Base-by-base conservation (phyloP, 2,329 filamentous ascomycete genomes). In the Aspergillus fijiensis region DNA sequence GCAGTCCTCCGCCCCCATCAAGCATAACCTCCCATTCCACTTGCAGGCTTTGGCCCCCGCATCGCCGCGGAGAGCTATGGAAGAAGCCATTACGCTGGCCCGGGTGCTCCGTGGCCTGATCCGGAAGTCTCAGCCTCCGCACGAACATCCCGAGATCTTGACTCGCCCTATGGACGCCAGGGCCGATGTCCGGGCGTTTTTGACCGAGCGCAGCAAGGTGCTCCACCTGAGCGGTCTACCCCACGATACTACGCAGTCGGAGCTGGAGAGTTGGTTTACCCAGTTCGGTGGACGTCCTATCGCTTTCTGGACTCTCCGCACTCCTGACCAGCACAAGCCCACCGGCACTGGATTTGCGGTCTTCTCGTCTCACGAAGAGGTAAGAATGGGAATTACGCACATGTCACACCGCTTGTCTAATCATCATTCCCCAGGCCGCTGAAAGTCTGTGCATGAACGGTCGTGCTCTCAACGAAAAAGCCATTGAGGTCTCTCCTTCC, bases 361-460 rank as follows among this genome's bases (percentile, higher is more conserved):
- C 59, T 99, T 99, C 75, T 98, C 95, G 65, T 98, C 94, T 51
- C 95, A 99, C 74, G 95, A 99, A 83, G 95, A 99, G 88, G 93
- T 96, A 81, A 80, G 88, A 82, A 14, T 27, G 49, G 27, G 49
- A 52, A 49, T 54, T n/a, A 55, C n/a, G 60, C 25, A 49, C 60
- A 31, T 50, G 25, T 58, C 51, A 57, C 55, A 42, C 14, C 14
- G 16, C 39, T 45, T 12, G 19, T n/a, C 51, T 66, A 58, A 65
- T 42, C n/a, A 45, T 42, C 49, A 23, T 5, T 35, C 29, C 12
- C 16, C 62, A 69, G 94, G 95, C 95, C 69, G 95, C 95, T 53
- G 95, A 99, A 77, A 96, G 92, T 77, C 85, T 99, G 61, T 98
- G 95, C 82, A 99, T 99, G 95, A 99, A 99, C 72, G 95, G 95